A percentile compares a stretch with the other conserved stretches of the same genome.
These are phyloP conservation scores for Trametes gibbosa DNA, from an alignment of 768 basidiomycete species.

Conservation along the genomic window DNA sequence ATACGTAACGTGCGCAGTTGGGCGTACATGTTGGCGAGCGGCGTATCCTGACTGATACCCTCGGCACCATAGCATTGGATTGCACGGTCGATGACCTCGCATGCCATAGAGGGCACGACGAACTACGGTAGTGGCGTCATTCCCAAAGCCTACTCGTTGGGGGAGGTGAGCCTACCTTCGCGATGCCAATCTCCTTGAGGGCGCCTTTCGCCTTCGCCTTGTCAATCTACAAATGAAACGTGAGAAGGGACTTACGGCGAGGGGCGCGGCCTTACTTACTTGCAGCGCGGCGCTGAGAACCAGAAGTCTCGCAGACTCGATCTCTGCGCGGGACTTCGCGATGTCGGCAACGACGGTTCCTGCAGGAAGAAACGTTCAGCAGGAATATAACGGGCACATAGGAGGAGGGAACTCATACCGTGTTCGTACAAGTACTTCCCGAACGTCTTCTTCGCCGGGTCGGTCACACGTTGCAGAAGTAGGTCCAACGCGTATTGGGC, in stretches of 20 bases:
- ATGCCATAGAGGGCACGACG: slow-evolving; percentile 89
- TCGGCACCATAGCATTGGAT: slow-evolving; percentile 98
- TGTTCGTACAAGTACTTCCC: slow-evolving; percentile 91
- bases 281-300: slow-evolving; percentile 91
- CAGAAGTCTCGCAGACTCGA: slow-evolving; percentile 82
- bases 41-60: slow-evolving; percentile 87
- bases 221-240: slow-evolving; percentile 62
- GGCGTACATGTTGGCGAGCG: slow-evolving; percentile 76
- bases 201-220: slow-evolving; percentile 90
- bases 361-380: slow-evolving; percentile 27
- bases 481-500: slow-evolving; percentile 83
- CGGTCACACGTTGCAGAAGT: slow-evolving; percentile 90
- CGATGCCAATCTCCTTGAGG: slow-evolving; percentile 95
- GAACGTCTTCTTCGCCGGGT: slow-evolving; percentile 88
- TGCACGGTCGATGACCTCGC: slow-evolving; percentile 86
- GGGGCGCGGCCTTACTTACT: slow-evolving; percentile 33
- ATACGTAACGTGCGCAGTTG: slow-evolving; percentile 82
- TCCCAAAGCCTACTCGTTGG: background rate
- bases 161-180: slow-evolving; percentile 60
- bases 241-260: background rate
- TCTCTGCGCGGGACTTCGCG: slow-evolving; percentile 89
- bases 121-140: slow-evolving; percentile 50
- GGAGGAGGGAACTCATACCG: slow-evolving; percentile 47
- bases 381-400: background rate
- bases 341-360: slow-evolving; percentile 90